phyloP scores from a whole-genome alignment of 306 rosid species.

The Cicer bijugum region DNA sequence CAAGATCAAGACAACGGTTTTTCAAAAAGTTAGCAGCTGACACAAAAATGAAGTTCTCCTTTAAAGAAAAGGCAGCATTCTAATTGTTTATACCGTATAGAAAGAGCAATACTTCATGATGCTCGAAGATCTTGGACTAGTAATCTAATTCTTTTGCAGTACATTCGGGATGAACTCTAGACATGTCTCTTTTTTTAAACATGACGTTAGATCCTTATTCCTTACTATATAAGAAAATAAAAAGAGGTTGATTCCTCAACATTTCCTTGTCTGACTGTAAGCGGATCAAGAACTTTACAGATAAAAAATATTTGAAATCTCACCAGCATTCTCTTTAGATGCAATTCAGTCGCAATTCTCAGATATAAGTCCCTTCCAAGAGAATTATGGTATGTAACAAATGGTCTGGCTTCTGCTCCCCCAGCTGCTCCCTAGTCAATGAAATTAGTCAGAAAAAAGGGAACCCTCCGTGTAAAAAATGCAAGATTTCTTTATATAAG shows the following conservation, averaged over 20 bases:
- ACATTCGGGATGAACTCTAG: conserved; percentile 12
- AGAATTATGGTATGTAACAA: conserved; percentile 91
- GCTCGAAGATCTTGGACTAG: conserved; percentile 30
- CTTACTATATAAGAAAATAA: conserved; percentile 9
- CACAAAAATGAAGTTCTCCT: conserved; percentile 29
- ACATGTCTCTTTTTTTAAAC: conserved; percentile 12
- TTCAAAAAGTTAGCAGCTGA: conserved; percentile 28
- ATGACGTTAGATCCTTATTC: not conserved
- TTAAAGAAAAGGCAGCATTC: conserved; percentile 19
- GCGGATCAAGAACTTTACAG: conserved; percentile 3
- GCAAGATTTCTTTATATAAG: not conserved
- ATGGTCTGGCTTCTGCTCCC: conserved; percentile 98
- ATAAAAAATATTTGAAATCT: conserved; percentile 45
- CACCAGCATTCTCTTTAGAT: conserved; percentile 98
- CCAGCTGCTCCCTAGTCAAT: conserved; percentile 94
- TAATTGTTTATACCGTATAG: not conserved
- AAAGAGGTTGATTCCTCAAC: conserved; percentile 16
- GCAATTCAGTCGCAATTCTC: conserved; percentile 97
- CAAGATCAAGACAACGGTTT: not conserved
- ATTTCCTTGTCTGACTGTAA: conserved; percentile 19
- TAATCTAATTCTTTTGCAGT: conserved; percentile 28
- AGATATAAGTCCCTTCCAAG: conserved; percentile 91
- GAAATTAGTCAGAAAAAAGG: conserved; percentile 44
- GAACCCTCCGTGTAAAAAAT: conserved; percentile 35
- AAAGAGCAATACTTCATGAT: conserved; percentile 21